Base-by-base conservation (phyloP, 495 filamentous ascomycete genomes). In the Xylaria telfairii region DNA sequence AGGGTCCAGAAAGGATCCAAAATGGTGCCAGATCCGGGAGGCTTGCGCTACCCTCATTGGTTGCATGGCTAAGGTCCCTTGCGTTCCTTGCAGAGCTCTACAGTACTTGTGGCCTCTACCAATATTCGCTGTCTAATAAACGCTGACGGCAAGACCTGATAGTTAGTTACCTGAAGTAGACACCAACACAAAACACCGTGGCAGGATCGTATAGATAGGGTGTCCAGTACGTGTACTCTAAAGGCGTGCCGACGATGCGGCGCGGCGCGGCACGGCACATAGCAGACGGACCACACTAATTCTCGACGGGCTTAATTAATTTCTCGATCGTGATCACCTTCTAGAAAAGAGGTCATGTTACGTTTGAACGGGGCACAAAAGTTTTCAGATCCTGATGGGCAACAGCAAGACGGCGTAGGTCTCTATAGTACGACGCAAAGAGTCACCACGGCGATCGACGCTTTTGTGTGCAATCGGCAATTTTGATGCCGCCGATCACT, bases 1-100 rank as follows among this genome's bases (percentile, higher is more conserved):
- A 53, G 63, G 63, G 65, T 54, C 17, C 47, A 41, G 32, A n/a
- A n/a, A n/a, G 64, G 62, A 47, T 67, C 63, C 63, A 65, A 65
- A 39, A 49, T 26, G 63, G 63, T 32, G 46, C 30, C 46, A 53
- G 42, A 9, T 15, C 44, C 63, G 63, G 46, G 30, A 28, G 24
- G 26, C 28, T 67, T 67, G 37, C 37, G 51, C 65, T 56, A 67
- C 51, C 63, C 32, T 65, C 39, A 53, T 65, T 49, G 44, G 42
- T 21, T 65, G 42, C 26, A 64, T 47, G 39, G 61, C 24, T 30
- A 2, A 2, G 21, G 57, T 61, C 60, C 26, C 30, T 12, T 4
- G 13, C 17, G 53, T 57, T 32, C 56, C 56, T 41, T 2, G 56
- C 24, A 6, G 32, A 17, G 12, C 56, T 32, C 39, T 30, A 32